Conservation (phyloP, 2,329 filamentous ascomycete genomes). For the Neonectria magnoliae region DNA sequence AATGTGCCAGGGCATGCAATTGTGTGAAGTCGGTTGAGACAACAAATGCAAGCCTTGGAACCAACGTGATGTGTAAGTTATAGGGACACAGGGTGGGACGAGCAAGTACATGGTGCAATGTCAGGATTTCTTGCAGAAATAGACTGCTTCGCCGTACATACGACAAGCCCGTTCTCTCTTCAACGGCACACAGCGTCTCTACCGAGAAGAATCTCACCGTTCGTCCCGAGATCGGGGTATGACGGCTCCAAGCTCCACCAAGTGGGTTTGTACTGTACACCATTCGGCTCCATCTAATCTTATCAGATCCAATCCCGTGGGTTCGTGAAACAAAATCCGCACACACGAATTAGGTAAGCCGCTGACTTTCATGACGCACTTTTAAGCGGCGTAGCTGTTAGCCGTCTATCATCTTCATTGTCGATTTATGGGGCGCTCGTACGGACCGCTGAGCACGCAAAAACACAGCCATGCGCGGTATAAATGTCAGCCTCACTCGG, state of each 20-base stretch:
- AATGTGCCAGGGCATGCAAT: too few relatives aligned
- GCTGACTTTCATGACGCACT: not conserved
- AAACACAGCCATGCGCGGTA: constrained; percentile 1
- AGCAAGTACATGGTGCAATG: not conserved
- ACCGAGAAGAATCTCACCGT: not conserved
- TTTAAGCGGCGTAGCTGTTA: not conserved
- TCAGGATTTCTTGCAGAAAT: not conserved
- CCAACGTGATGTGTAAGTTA: too few relatives aligned
- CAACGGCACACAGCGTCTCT: too few relatives aligned
- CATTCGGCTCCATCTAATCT: not conserved
- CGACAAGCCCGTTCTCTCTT: too few relatives aligned
- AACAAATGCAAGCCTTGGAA: too few relatives aligned
- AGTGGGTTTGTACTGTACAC: not conserved
- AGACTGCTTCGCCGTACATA: too few relatives aligned
- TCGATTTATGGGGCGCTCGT: not conserved
- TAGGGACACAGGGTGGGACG: too few relatives aligned
- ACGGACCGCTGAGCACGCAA: not conserved
- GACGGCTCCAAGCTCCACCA: not conserved
- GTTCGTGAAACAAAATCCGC: not conserved
- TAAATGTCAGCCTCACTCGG: not conserved
- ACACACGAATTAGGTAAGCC: not conserved
- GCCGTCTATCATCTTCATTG: not conserved
- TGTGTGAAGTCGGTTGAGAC: too few relatives aligned
- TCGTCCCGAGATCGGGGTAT: not conserved
- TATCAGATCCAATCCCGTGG: not conserved